phyloP scores from a whole-genome alignment of 139 green algal species.

The Chlamydomonas eustigma region DNA sequence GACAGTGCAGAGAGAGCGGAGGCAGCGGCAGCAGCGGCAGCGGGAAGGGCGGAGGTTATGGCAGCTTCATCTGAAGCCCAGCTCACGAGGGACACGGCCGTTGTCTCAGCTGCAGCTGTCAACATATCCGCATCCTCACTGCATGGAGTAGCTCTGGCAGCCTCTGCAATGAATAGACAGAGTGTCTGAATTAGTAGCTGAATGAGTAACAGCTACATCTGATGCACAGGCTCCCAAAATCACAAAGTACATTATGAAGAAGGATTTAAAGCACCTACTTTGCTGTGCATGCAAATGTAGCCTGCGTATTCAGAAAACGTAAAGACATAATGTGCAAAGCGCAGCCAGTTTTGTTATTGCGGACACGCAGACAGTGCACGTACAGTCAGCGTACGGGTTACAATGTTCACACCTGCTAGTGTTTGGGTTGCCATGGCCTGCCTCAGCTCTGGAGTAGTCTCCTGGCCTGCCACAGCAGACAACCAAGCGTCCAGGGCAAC shows the following conservation, averaged over 20 bases:
- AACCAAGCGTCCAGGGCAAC: conserved; percentile 3
- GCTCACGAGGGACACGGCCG: background rate
- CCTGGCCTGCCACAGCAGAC: background rate
- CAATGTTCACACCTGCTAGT: no score
- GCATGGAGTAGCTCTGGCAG: background rate
- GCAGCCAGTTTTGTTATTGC: no score
- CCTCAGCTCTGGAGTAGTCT: background rate
- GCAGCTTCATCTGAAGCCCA: background rate
- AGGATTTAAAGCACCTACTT: no score
- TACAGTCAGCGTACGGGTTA: no score
- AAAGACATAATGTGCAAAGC: no score
- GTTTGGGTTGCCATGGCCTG: background rate
- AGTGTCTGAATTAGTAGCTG: no score
- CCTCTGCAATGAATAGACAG: background rate
- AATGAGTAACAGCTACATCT: no score
- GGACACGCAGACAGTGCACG: no score
- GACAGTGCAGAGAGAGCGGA: background rate
- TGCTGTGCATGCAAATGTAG: no score
- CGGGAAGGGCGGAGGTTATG: background rate
- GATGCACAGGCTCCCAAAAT: no score
- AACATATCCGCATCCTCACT: background rate
- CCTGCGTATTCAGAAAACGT: no score
- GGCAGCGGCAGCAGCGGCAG: background rate
- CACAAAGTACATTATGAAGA: no score
- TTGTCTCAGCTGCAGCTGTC: background rate